Conservation (phyloP, 192 early-diverging fungal genomes). For the Coemansia sp. region DNA sequence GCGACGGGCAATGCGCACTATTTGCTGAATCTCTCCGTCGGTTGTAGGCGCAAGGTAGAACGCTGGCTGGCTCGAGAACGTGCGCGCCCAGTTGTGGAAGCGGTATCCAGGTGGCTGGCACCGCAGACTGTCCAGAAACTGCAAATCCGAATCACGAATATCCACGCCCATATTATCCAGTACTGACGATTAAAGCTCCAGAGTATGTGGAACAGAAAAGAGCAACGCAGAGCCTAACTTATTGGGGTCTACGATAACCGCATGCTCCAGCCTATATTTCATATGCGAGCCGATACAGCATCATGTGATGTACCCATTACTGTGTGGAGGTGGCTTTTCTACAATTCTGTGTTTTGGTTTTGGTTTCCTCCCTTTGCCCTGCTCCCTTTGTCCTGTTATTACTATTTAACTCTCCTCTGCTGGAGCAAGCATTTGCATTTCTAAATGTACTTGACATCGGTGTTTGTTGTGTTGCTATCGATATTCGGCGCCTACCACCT, state of each 20-base stretch:
- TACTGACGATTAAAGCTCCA: neutral
- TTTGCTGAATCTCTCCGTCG: constrained; percentile 61
- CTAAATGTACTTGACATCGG: constrained; percentile 28
- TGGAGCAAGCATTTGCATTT: too few relatives aligned
- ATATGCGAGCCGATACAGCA: too few relatives aligned
- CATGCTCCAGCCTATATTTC: too few relatives aligned
- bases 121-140: constrained; percentile 23
- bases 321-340: too few relatives aligned
- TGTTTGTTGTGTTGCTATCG: constrained; percentile 24
- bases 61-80: constrained; percentile 57
- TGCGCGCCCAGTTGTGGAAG: constrained; percentile 70
- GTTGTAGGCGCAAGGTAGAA: constrained; percentile 59
- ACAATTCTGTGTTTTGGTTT: too few relatives aligned
- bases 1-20: constrained; percentile 38
- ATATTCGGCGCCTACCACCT: constrained; percentile 40
- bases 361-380: neutral
- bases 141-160: constrained; percentile 6
- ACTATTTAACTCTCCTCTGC: too few relatives aligned
- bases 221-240: too few relatives aligned
- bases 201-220: too few relatives aligned
- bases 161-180: constrained; percentile 2
- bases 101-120: constrained; percentile 9
- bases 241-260: too few relatives aligned
- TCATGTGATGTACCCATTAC: too few relatives aligned
- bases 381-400: neutral